Evolutionary conservation across 2,329 filamentous ascomycete genomes (phyloP), one percentile per base, ranked within the genome.

Genomic region (Fusarium sacchari): DNA sequence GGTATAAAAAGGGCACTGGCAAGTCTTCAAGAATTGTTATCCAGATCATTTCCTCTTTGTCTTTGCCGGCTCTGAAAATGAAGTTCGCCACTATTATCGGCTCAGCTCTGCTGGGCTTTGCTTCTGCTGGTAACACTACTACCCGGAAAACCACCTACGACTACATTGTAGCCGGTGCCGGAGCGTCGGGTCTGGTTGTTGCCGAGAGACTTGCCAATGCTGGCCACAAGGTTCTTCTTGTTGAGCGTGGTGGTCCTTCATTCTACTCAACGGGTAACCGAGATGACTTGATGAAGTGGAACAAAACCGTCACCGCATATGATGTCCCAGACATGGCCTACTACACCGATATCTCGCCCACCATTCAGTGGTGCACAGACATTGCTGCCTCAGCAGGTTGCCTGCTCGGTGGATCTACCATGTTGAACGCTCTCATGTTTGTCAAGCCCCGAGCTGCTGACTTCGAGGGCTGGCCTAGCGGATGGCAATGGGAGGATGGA

Each of bases 261-360:
- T 89, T 90, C 15, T 90, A 88, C 36, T 85, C 88, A 69, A 92
- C 90, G 83, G 88, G 90, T 40, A 91, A 91, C 11, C 88, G 83
- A 26, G 85, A 90, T 80, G 87, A 86, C 69, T 44, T 75, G 50
- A 89, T 90, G 11, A 81, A 82, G 5, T 93, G 91, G 92, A 84
- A 89, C 18, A 81, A 87, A 36, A 88, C 89, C 62, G 79, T 93
- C 50, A 92, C 91, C 24, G 89, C 91, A 47, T 93, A 93, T 77
- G 91, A 93, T 76, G 88, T 93, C 4, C 91, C 91, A 1, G 91
- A 91, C 69, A 87, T 93, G 65, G 92, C 90, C 81, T 93, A 92
- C 79, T 85, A 92, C 81, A 92, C 93, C 74, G 92, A 90, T 20
- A 89, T 81, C 83, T 32, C 86, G 90, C 78, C 72, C 10, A 75